A percentile compares a stretch with the other conserved stretches of the same genome.
Conservation (phyloP, 192 early-diverging fungal species). For the Umbelopsis ramanniana region DNA sequence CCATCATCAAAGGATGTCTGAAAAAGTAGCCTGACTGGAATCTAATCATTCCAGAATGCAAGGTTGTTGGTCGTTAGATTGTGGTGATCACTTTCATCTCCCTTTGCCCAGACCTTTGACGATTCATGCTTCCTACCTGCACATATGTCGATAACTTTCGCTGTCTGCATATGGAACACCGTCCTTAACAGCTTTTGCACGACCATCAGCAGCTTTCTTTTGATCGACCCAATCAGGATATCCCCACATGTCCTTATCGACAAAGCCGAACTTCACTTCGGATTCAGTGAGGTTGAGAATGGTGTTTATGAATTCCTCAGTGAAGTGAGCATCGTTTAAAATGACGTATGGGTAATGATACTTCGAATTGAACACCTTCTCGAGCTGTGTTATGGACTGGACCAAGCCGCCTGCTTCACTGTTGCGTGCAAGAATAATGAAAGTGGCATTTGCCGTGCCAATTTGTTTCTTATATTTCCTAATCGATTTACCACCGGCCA, state of each 20-base stretch:
- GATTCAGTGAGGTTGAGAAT: conserved; percentile 50
- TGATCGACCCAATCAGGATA: conserved; percentile 76
- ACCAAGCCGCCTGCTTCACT: conserved; percentile 62
- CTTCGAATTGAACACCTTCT: conserved; percentile 72
- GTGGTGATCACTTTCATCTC: too few relatives aligned
- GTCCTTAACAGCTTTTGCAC: conserved; percentile 56
- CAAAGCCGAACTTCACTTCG: conserved; percentile 67
- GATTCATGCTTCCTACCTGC: conserved; percentile 51
- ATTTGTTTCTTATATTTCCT: neutral
- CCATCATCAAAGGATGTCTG: conserved; percentile 50
- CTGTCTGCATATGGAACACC: conserved; percentile 69
- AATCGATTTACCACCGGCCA: neutral
- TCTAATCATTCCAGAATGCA: conserved; percentile 2
- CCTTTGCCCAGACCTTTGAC: too few relatives aligned
- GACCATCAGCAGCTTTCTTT: conserved; percentile 56
- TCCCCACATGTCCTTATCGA: conserved; percentile 74
- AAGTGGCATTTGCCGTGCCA: conserved; percentile 54
- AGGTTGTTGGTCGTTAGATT: neutral
- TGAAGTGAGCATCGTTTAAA: conserved; percentile 79
- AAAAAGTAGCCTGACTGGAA: conserved; percentile 64
- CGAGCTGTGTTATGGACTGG: conserved; percentile 63
- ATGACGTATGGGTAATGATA: conserved; percentile 87
- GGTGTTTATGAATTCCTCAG: conserved; percentile 66
- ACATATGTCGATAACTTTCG: conserved; percentile 88
- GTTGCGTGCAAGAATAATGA: conserved; percentile 77